Conservation (phyloP, 805 yeast species). For the Phaffomyces opuntiae region DNA sequence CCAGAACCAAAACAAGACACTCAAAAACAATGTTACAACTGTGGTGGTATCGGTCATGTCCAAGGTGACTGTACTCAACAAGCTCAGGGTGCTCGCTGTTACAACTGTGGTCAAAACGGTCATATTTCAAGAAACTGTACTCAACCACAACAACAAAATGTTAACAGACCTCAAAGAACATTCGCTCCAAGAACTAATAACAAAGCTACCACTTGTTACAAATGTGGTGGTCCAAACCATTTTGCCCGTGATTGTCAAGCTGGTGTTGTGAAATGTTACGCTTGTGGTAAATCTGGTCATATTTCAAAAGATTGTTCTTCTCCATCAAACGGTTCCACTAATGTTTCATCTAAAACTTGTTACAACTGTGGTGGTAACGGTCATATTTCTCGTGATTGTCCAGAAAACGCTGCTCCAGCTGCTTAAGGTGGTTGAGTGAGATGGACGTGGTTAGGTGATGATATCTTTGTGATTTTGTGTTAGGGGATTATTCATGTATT, state of each 20-base stretch:
- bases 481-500: constrained; percentile 12
- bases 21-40: constrained; percentile 86
- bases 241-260: constrained; percentile 85
- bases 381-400: constrained; percentile 80
- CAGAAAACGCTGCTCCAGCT: constrained; percentile 2
- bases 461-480: constrained; percentile 1
- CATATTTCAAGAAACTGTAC: constrained; percentile 78
- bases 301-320: constrained; percentile 75
- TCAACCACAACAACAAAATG: constrained; percentile 31
- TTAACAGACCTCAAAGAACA: constrained; percentile 12
- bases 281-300: constrained; percentile 89
- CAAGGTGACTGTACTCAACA: constrained; percentile 72
- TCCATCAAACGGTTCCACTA: constrained; percentile 39
- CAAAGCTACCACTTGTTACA: constrained; percentile 63
- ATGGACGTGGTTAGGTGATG: constrained; percentile 8
- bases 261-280: constrained; percentile 72
- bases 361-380: constrained; percentile 54
- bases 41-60: constrained; percentile 87
- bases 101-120: constrained; percentile 70
- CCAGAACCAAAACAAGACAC: constrained; percentile 81
- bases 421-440: constrained; percentile 1
- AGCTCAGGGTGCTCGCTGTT: constrained; percentile 59
- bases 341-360: constrained; percentile 30
- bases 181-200: constrained; percentile 16
- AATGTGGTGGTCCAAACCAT: constrained; percentile 91